These are phyloP conservation scores for Eurotiales sp. DNA, from an alignment of 2,329 filamentous ascomycete species.

Conservation along the genomic window DNA sequence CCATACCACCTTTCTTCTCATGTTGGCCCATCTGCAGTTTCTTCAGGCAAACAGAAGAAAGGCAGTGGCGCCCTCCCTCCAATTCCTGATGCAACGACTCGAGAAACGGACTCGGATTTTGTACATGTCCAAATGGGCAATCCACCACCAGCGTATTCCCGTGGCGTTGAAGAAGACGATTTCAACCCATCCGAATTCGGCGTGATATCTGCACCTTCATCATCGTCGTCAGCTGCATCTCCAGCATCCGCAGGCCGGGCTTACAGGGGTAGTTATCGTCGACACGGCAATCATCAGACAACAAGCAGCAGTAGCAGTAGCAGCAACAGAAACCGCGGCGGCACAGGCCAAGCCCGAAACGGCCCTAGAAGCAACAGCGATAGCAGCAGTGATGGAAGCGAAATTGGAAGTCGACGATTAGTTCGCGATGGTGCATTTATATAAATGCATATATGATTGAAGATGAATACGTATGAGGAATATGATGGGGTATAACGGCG, in stretches of 20 bases:
- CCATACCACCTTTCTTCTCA: constrained; percentile 3
- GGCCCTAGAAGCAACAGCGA: constrained; percentile 9
- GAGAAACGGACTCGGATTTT: constrained; percentile 1
- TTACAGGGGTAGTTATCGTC: constrained; percentile 14
- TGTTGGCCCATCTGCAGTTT: constrained; percentile 14
- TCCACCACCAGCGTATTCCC: constrained; percentile 5
- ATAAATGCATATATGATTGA: neutral
- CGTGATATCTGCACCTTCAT: constrained; percentile 23
- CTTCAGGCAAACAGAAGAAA: constrained; percentile 6
- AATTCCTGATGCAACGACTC: constrained; percentile 24
- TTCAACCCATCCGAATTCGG: constrained; percentile 21
- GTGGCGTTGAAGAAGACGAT: constrained; percentile 1
- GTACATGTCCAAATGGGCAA: constrained; percentile 2
- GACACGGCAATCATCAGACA: constrained; percentile 22
- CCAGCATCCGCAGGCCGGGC: constrained; percentile 7
- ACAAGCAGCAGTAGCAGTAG: neutral
- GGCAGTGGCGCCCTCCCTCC: constrained; percentile 28
- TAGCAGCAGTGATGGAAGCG: constrained; percentile 12
- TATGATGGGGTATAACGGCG: neutral
- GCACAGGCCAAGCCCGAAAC: neutral
- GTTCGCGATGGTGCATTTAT: constrained; percentile 13
- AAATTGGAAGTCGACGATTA: constrained; percentile 3
- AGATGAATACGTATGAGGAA: neutral
- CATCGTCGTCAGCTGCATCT: constrained; percentile 19
- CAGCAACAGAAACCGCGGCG: neutral